These are phyloP conservation scores for Beta lomatogona DNA, from an alignment of 179 eudicot genomes.

Conservation along the genomic window DNA sequence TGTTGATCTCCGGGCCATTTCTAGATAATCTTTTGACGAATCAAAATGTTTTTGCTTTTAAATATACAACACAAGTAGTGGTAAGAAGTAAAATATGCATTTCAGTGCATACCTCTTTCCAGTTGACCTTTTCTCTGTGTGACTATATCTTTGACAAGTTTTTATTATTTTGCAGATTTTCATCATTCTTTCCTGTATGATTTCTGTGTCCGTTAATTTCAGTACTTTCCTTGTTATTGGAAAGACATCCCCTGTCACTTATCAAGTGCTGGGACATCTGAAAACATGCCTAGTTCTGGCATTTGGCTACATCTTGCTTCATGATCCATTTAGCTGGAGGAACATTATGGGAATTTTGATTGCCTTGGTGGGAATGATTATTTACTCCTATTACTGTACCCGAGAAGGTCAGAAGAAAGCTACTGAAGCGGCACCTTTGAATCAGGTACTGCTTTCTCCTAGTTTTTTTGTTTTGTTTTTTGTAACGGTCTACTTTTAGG, in stretches of 20 bases:
- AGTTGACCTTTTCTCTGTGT: not conserved
- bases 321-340: conserved; percentile 85
- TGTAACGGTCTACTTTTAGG: not conserved
- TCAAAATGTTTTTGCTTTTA: conserved; percentile 80
- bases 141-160: conserved; percentile 7
- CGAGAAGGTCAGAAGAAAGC: conserved; percentile 67
- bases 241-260: conserved; percentile 87
- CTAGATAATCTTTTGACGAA: conserved; percentile 72
- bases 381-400: conserved; percentile 75
- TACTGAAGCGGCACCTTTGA: conserved; percentile 49
- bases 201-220: conserved; percentile 87
- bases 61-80: conserved; percentile 71
- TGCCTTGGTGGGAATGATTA: conserved; percentile 76
- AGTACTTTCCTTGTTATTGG: conserved; percentile 91
- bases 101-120: not conserved
- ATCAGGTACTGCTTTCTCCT: conserved; percentile 47
- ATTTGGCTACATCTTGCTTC: conserved; percentile 80
- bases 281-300: conserved; percentile 89
- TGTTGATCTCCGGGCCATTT: conserved; percentile 76
- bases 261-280: conserved; percentile 89
- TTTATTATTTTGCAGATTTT: conserved; percentile 53
- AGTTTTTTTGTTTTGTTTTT: no score
- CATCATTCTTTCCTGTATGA: conserved; percentile 76
- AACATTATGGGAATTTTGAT: conserved; percentile 76
- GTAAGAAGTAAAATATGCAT: conserved; percentile 23